Percentiles rank a stretch among this genome's conserved stretches.
Evolutionary conservation across 2,329 filamentous ascomycete species (phyloP).

Genomic region (Cryoendolithus antarcticus): DNA sequence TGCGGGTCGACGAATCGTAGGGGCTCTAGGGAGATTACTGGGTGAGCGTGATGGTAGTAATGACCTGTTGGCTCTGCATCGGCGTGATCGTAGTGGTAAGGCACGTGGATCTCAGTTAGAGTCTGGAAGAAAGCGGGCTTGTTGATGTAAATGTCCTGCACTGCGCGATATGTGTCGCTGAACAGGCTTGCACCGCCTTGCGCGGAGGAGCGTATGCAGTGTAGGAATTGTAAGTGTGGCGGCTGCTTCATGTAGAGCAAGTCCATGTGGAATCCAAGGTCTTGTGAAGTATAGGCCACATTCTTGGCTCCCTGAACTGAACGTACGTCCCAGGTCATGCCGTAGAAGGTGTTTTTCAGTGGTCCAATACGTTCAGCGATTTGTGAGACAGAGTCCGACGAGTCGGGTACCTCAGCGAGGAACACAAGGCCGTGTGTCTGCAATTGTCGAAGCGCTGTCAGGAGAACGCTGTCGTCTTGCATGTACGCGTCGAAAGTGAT

Average conservation of each 20-base stretch:
- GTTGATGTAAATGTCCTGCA: conserved; percentile 20
- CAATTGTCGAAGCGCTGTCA: conserved; percentile 50
- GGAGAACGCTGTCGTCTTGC: conserved; percentile 43
- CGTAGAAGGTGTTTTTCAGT: conserved; percentile 81
- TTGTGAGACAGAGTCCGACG: conserved; percentile 39
- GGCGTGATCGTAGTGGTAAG: conserved; percentile 37
- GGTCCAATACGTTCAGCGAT: conserved; percentile 64
- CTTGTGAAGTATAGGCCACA: conserved; percentile 71
- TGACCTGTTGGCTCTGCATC: conserved; percentile 32
- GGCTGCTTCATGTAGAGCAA: conserved; percentile 72
- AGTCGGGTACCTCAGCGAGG: conserved; percentile 57
- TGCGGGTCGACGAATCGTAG: background rate
- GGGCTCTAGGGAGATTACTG: conserved; percentile 13
- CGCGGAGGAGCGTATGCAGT: conserved; percentile 73
- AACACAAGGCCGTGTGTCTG: conserved; percentile 61
- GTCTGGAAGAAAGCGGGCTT: conserved; percentile 10
- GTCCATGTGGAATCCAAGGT: conserved; percentile 85
- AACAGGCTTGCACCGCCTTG: conserved; percentile 78
- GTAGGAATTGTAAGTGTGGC: conserved; percentile 74
- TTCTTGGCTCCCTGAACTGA: conserved; percentile 77
- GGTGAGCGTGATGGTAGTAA: conserved; percentile 17
- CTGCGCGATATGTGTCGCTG: conserved; percentile 59
- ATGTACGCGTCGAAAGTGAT: conserved; percentile 65
- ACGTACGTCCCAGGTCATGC: conserved; percentile 77
- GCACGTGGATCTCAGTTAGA: conserved; percentile 6